Evolutionary conservation across 208 protist genomes (phyloP), one percentile per base, ranked within the genome.

Genomic region (Trypanosoma congolense): DNA sequence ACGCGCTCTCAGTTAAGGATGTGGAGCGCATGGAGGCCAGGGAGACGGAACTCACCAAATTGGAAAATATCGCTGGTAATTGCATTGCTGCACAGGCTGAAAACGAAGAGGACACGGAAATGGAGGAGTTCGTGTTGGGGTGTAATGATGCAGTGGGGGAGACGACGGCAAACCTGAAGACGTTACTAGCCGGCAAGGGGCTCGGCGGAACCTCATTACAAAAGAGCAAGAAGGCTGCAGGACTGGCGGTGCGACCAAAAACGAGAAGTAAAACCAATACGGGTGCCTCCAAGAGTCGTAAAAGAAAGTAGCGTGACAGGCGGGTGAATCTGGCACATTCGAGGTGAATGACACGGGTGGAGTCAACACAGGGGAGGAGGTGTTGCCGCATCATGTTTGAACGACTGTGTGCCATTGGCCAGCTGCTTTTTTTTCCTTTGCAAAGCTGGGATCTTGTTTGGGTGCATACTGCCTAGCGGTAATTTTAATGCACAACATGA

Each of bases 121-220:
- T 80, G 22, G 80, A 89, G 62, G 84, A 92, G 62, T 92, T 76
- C 52, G 63, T 83, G 9, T 76, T 92, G 43, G 67, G 70, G 29
- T 70, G 83, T 53, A 65, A 78, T 8, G 77, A 89, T 43, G 45
- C 61, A 18, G 70, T 25, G n/a, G n/a, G 28, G 18, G 46, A 59
- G 19, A 67, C 61, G 21, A 50, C 54, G 43, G n/a, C 33, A 8
- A 67, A 60, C 12, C 33, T 35, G 24, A 51, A 54, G 26, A 28
- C 53, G 6, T 24, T 61, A n/a, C 26, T 61, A 5, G 19, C 29
- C 24, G 49, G 41, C n/a, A 19, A 14, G n/a, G 9, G 6, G 12
- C 6, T 19, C 5, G 12, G 6, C 33, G 12, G 33, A 16, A 6
- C 5, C 18, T 30, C 24, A 22, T 42, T 33, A 40, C 53, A 49